These are phyloP conservation scores for Moricandia arvensis DNA, from an alignment of 345 rosid genomes.

Conservation along the genomic window DNA sequence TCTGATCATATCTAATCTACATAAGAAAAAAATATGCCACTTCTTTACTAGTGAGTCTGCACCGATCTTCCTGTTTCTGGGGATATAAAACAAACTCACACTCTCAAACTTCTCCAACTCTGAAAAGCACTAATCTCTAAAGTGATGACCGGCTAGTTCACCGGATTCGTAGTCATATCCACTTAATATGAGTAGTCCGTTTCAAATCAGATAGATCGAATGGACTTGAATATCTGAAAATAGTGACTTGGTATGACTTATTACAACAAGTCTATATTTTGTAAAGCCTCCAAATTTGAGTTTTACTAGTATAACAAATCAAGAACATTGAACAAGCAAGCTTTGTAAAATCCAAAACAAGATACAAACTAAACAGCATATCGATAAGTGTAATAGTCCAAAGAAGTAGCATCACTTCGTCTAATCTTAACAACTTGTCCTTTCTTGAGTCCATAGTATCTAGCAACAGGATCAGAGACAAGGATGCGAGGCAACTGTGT, in stretches of 20 bases:
- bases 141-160: too few species aligned
- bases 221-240: background rate
- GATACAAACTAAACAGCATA: slow-evolving; percentile 38
- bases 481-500: slow-evolving; percentile 54
- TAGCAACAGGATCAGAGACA: slow-evolving; percentile 45
- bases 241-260: background rate
- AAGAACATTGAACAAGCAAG: slow-evolving; percentile 8
- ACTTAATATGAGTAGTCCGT: too few species aligned
- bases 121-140: too few species aligned
- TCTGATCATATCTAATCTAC: too few species aligned
- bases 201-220: too few species aligned
- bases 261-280: background rate
- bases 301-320: too few species aligned
- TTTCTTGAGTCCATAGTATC: slow-evolving; percentile 46
- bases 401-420: slow-evolving; percentile 44
- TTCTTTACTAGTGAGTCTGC: too few species aligned
- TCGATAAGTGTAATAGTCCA: slow-evolving; percentile 44
- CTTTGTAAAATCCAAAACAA: background rate
- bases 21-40: too few species aligned
- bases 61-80: too few species aligned
- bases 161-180: too few species aligned
- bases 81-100: too few species aligned
- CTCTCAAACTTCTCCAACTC: too few species aligned
- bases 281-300: background rate
- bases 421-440: slow-evolving; percentile 51